Evolutionary conservation across 768 basidiomycete genomes (phyloP).

Genomic region (Tricholoma terreum): DNA sequence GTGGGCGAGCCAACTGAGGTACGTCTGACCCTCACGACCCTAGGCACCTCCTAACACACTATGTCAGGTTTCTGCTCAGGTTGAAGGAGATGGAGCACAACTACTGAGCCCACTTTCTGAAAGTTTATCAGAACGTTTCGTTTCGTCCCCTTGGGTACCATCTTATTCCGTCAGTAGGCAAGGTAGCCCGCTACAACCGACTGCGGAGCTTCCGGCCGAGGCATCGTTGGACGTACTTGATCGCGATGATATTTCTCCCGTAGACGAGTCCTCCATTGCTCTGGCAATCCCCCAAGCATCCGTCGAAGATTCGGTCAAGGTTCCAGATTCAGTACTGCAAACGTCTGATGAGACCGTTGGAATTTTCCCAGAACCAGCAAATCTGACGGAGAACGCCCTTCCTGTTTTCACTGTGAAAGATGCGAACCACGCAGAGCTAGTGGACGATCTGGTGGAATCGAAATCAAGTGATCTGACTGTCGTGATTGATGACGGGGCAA

Average conservation of each 20-base stretch:
- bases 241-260: background rate
- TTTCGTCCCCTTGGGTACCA: constrained; percentile 31
- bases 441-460: background rate
- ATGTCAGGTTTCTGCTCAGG: constrained; percentile 1
- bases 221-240: background rate
- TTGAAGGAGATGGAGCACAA: background rate
- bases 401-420: background rate
- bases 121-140: constrained; percentile 19
- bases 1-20: constrained; percentile 11
- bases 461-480: background rate
- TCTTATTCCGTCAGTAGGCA: constrained; percentile 35
- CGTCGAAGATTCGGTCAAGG: background rate
- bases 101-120: constrained; percentile 1
- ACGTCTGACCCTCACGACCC: background rate
- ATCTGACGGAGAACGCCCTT: background rate
- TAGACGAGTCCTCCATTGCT: background rate
- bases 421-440: background rate
- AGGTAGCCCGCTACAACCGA: constrained; percentile 22
- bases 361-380: background rate
- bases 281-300: background rate
- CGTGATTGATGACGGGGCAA: background rate
- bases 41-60: background rate
- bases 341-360: background rate
- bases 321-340: background rate
- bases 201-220: constrained; percentile 12